These are phyloP conservation scores for Lachancea waltii DNA, from an alignment of 805 yeast species.

Conservation along the genomic window DNA sequence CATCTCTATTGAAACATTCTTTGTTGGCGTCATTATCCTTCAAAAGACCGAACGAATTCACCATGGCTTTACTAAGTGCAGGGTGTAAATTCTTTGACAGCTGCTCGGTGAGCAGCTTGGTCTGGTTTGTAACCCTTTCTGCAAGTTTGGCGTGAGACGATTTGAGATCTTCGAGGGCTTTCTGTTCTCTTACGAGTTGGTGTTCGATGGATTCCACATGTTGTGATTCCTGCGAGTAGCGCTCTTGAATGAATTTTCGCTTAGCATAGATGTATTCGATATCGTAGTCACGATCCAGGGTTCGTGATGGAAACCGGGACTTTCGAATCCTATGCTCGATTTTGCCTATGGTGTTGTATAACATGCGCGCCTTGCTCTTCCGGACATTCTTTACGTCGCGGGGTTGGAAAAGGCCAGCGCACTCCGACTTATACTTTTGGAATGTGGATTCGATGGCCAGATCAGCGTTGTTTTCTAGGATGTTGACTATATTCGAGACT, in stretches of 20 bases:
- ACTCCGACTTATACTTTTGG: constrained; percentile 17
- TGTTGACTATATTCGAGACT: constrained; percentile 16
- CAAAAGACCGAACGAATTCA: constrained; percentile 25
- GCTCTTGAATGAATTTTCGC: constrained; percentile 24
- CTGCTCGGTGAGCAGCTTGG: constrained; percentile 16
- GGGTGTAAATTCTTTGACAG: constrained; percentile 24
- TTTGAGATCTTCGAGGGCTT: constrained; percentile 14
- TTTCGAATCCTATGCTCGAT: constrained; percentile 17
- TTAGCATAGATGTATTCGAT: constrained; percentile 29
- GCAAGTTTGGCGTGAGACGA: constrained; percentile 5
- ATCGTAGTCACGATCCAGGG: constrained; percentile 23
- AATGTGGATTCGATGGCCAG: constrained; percentile 21
- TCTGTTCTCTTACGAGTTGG: constrained; percentile 19
- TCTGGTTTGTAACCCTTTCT: constrained; percentile 12
- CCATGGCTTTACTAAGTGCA: constrained; percentile 23
- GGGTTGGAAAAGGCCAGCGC: constrained; percentile 13
- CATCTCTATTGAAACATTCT: constrained; percentile 8
- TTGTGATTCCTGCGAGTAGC: constrained; percentile 19
- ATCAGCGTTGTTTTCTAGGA: constrained; percentile 23
- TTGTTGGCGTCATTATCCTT: constrained; percentile 8
- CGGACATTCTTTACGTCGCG: constrained; percentile 14
- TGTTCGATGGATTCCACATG: constrained; percentile 22
- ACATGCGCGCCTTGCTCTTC: constrained; percentile 18
- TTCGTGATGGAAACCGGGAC: constrained; percentile 24
- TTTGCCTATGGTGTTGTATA: constrained; percentile 19